Evolutionary conservation across 1,284 basidiomycete genomes (phyloP).

Genomic region (Volvariella surrecta): DNA sequence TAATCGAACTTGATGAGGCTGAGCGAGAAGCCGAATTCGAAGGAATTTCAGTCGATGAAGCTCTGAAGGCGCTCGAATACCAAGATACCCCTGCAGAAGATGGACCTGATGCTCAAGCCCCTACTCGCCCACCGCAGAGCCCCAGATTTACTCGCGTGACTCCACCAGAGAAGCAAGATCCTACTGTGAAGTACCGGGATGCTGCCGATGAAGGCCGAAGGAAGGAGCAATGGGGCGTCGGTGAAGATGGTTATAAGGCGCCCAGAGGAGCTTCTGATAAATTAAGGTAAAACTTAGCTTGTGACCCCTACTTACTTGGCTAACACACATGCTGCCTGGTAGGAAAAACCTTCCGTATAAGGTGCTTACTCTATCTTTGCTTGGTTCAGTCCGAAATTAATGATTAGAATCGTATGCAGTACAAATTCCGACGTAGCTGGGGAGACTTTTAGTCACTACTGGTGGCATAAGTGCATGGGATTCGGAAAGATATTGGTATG

Average conservation of each 20-base stretch:
- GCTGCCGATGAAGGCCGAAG: slow-evolving; percentile 39
- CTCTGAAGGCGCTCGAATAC: slow-evolving; percentile 41
- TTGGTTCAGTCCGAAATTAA: slow-evolving; percentile 28
- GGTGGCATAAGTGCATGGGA: no score
- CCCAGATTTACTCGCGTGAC: slow-evolving; percentile 48
- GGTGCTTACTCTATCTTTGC: slow-evolving; percentile 34
- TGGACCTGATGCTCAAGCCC: slow-evolving; percentile 9
- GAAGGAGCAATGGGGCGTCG: slow-evolving; percentile 65
- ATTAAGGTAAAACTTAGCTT: slow-evolving; percentile 47
- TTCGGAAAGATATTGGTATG: no score
- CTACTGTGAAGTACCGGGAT: slow-evolving; percentile 47
- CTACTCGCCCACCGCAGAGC: slow-evolving; percentile 17
- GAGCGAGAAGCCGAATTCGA: slow-evolving; percentile 76
- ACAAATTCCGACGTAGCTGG: slow-evolving; percentile 81
- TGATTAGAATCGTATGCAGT: slow-evolving; percentile 57
- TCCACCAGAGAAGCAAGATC: slow-evolving; percentile 61
- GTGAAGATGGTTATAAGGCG: slow-evolving; percentile 66
- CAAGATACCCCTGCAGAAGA: slow-evolving; percentile 20
- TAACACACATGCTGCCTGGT: slow-evolving; percentile 5
- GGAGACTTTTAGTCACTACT: slow-evolving; percentile 81
- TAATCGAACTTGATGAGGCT: slow-evolving; percentile 84
- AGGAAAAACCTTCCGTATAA: slow-evolving; percentile 82
- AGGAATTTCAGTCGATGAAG: slow-evolving; percentile 71
- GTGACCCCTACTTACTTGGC: not conserved
- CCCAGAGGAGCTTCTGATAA: slow-evolving; percentile 62